Evolutionary conservation across 2,329 filamentous ascomycete species (phyloP), one percentile per base, ranked within the genome.

Genomic region (Fusarium sp.): DNA sequence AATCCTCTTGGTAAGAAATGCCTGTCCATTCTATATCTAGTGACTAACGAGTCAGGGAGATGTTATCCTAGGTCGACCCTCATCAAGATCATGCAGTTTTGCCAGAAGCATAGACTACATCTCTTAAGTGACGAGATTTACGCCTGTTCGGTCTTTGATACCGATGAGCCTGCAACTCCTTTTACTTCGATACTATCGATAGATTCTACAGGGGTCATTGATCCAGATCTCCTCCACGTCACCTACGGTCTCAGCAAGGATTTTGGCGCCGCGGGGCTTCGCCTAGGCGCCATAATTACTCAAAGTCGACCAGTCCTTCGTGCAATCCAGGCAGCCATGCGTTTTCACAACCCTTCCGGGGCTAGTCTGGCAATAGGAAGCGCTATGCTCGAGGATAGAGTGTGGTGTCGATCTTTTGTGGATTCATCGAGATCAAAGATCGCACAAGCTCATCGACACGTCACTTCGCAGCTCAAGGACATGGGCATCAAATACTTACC

Each of bases 121-220:
- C 77, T 89, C 47, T 81, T 89, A 69, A 85, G 83, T 65, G 87
- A 89, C 72, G 87, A 89, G 72, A 84, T 89, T 41, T 89, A 89
- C 70, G 87, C 83, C 12, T 78, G 85, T 40, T 86, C 84, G 2
- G 79, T 84, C 1, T 88, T 83, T 63, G 61, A 83, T 74, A 72
- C 77, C 30, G 37, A 77, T 67, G 59, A 82, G 76, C 43, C 57
- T 21, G 61, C 72, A 13, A 47, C 62, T 8, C 75, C 78, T 0
- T 88, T 88, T 65, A 84, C 82, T 5, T 88, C 85, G 0, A 77
- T 81, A 4, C 76, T 88, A 3, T 83, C 85, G 3, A 82, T 88
- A 12, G 76, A 85, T 43, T 58, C 79, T 0, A 60, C 71, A 0
- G 79, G 75, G 0, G 64, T 87, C 21, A 85, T 89, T 41, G 80